Evolutionary conservation across 352 stramenopile genomes (phyloP), one percentile per base, ranked within the genome.

Genomic region (Phytophthora brassicae): DNA sequence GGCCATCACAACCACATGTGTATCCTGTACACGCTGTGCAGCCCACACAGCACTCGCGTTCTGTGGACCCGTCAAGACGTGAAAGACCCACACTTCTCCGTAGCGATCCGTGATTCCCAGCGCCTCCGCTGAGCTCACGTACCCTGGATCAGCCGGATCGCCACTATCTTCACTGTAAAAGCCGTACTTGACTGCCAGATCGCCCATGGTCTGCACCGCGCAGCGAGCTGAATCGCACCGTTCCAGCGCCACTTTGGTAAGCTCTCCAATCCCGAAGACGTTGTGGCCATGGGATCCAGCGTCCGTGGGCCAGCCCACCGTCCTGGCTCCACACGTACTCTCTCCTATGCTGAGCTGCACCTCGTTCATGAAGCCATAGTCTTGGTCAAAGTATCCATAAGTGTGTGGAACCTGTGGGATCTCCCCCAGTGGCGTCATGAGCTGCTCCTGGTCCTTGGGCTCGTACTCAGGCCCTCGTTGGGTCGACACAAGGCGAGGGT

Each of bases 351-450:
- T 96, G 29, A 98, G 77, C 68, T 97, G 84, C 62, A 94, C 76
- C 64, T 99, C 95, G 69, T 98, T 99, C 73, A 98, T 97, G 60
- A 97, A 92, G 39, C 88, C 93, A 49, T 99, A 95, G 73, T 95
- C 86, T 50, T 97, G 93, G 64, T 99, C 94, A 29, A 97, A 92
- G 75, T 98, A 98, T 6, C 84, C 91, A 73, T 91, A 98, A 13
- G 95, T 99, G 64, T 95, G 83, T 17, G 56, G 28, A 8, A 98
- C 82, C 68, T 99, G 84, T 7, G 88, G 86, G 47, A 98, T 94
- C 54, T 81, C 84, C 9, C 90, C 89, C 38, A 98, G 69, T 6
- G 92, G 84, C 46, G 66, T 70, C 52, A 75, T 82, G 16, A 87
- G 58, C 20, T 64, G 23, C 46, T 83, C 53, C 2, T 66, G 50